A percentile compares a stretch with the other conserved stretches of the same genome.
Conservation (phyloP, 306 rosid species). For the Alnus rubra region DNA sequence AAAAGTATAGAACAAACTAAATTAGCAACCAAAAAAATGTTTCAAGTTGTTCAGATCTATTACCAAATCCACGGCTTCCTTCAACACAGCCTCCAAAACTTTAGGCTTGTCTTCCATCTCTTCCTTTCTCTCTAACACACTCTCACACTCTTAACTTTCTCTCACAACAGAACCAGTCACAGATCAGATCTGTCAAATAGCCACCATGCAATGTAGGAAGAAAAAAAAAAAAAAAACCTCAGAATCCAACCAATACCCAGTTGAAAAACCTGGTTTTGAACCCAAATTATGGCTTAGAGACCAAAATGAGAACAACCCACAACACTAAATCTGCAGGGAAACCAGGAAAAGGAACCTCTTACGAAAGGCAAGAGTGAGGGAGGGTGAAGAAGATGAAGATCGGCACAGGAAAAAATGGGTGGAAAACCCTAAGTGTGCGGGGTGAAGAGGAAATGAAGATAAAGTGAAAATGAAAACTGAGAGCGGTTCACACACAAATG, state of each 20-base stretch:
- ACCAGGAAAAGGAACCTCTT: constrained; percentile 30
- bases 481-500: too few relatives aligned
- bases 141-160: constrained; percentile 30
- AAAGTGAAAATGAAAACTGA: too few relatives aligned
- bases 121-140: constrained; percentile 13
- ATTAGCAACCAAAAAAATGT: constrained; percentile 11
- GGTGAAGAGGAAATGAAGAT: too few relatives aligned
- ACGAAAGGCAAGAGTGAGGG: too few relatives aligned
- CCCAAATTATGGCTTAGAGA: constrained; percentile 5
- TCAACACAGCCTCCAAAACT: constrained; percentile 86
- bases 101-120: constrained; percentile 75
- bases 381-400: too few relatives aligned
- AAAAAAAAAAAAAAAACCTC: constrained; percentile 12
- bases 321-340: constrained; percentile 29
- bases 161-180: constrained; percentile 49
- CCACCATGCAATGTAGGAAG: constrained; percentile 21
- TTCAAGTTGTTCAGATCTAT: constrained; percentile 55
- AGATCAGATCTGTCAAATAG: constrained; percentile 29
- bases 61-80: constrained; percentile 99
- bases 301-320: constrained; percentile 33
- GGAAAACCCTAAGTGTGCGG: too few relatives aligned
- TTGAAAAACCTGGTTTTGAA: constrained; percentile 36
- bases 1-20: constrained; percentile 12
- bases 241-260: constrained; percentile 31
- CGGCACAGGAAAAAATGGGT: too few relatives aligned